Percentiles rank a stretch among this genome's conserved stretches.
phyloP scores from a whole-genome alignment of 2,329 filamentous ascomycete species.

The Laburnicola sp. region DNA sequence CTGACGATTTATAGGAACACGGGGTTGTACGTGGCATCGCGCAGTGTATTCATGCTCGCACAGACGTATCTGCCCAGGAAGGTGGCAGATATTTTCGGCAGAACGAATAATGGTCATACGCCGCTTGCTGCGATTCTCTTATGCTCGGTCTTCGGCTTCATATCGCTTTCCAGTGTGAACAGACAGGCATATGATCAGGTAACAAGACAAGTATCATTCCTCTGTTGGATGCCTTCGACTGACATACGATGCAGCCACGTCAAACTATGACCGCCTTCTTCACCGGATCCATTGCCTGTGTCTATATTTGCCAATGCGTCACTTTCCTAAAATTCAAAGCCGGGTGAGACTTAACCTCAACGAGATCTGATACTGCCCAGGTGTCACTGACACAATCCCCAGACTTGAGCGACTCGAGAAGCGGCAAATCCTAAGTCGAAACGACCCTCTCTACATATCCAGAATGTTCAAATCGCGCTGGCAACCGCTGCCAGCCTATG shows the following conservation, averaged over 20 bases:
- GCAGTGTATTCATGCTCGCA: conserved; percentile 35
- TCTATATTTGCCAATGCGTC: conserved; percentile 34
- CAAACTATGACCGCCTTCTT: conserved; percentile 32
- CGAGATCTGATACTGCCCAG: background rate
- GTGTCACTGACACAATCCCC: background rate
- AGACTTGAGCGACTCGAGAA: conserved; percentile 20
- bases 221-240: background rate
- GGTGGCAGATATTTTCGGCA: conserved; percentile 27
- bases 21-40: conserved; percentile 34
- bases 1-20: conserved; percentile 27
- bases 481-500: conserved; percentile 37
- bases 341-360: conserved; percentile 18
- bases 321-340: conserved; percentile 37
- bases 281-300: conserved; percentile 29
- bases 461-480: conserved; percentile 37
- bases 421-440: conserved; percentile 25
- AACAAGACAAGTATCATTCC: background rate
- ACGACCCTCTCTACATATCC: conserved; percentile 25
- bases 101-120: conserved; percentile 37
- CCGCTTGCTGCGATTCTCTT: conserved; percentile 34
- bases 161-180: conserved; percentile 32
- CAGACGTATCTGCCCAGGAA: conserved; percentile 24
- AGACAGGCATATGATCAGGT: conserved; percentile 29
- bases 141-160: conserved; percentile 30
- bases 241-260: conserved; percentile 20